A percentile compares a stretch with the other conserved stretches of the same genome.
Conservation (phyloP, 495 filamentous ascomycete species). For the Penicillium daleae region DNA sequence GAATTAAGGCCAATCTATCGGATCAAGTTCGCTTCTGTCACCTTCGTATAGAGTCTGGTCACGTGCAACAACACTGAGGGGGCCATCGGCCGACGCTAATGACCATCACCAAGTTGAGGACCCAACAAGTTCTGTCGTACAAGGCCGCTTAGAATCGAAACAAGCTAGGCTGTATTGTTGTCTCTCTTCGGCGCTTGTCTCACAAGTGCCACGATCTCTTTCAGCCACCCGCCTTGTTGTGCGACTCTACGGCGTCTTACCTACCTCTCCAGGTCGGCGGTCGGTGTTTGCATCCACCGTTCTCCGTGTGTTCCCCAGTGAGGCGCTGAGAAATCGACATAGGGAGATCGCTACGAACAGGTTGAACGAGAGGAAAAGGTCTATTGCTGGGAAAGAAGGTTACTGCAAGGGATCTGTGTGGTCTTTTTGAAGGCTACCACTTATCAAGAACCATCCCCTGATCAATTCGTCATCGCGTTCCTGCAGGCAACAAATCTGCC, state of each 20-base stretch:
- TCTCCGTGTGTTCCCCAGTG: conserved; percentile 13
- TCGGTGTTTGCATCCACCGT: conserved; percentile 32
- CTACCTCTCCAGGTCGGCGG: conserved; percentile 20
- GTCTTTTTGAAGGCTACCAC: not conserved
- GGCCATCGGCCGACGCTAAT: not conserved
- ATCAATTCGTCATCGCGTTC: conserved; percentile 2
- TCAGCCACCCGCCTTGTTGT: not conserved
- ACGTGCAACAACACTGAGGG: not conserved
- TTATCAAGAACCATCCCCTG: not conserved
- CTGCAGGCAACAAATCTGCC: not conserved
- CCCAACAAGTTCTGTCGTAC: not conserved
- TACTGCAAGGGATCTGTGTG: not conserved
- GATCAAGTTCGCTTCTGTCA: not conserved
- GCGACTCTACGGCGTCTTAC: not conserved
- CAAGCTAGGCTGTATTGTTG: not conserved
- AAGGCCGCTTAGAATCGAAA: not conserved
- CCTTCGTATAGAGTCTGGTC: not conserved
- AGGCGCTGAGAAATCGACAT: conserved; percentile 2
- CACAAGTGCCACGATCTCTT: not conserved
- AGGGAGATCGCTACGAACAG: not conserved
- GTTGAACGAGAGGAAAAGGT: not conserved
- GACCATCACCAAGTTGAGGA: not conserved
- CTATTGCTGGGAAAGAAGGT: not conserved
- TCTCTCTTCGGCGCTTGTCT: not conserved
- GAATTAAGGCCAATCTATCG: too few species aligned